Percentiles rank a stretch among this genome's conserved stretches.
phyloP scores from a whole-genome alignment of 352 stramenopile species.

The Phytophthora hibernalis region DNA sequence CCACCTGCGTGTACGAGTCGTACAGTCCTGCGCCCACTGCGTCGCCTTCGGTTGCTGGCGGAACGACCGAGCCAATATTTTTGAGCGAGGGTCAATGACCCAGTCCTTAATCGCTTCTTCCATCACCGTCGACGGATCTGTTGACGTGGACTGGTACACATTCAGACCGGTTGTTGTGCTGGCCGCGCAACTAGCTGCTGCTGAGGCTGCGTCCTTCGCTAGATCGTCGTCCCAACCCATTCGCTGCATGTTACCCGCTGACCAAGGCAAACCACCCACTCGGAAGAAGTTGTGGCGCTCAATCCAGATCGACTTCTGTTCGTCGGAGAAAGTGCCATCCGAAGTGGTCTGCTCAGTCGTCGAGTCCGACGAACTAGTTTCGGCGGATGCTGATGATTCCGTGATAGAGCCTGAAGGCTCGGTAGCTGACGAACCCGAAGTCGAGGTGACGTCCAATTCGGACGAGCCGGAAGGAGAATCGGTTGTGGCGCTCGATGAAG shows the following conservation, averaged over 20 bases:
- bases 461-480: constrained; percentile 14
- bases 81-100: constrained; percentile 49
- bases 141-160: constrained; percentile 47
- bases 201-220: constrained; percentile 46
- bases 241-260: constrained; percentile 69
- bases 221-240: constrained; percentile 70
- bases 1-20: constrained; percentile 78
- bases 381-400: constrained; percentile 7
- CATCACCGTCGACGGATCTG: constrained; percentile 40
- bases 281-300: constrained; percentile 84
- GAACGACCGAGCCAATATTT: constrained; percentile 36
- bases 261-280: constrained; percentile 62
- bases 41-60: constrained; percentile 41
- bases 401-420: constrained; percentile 8
- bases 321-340: constrained; percentile 33
- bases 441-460: neutral
- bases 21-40: constrained; percentile 66
- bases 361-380: constrained; percentile 12
- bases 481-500: constrained; percentile 10
- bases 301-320: constrained; percentile 70
- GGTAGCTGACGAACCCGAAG: constrained; percentile 11
- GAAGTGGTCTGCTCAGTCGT: constrained; percentile 25
- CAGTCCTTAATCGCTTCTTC: constrained; percentile 66
- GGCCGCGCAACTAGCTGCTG: constrained; percentile 49
- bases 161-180: constrained; percentile 53